Evolutionary conservation across 495 filamentous ascomycete species (phyloP).

Genomic region (Amniculicola lignicola): DNA sequence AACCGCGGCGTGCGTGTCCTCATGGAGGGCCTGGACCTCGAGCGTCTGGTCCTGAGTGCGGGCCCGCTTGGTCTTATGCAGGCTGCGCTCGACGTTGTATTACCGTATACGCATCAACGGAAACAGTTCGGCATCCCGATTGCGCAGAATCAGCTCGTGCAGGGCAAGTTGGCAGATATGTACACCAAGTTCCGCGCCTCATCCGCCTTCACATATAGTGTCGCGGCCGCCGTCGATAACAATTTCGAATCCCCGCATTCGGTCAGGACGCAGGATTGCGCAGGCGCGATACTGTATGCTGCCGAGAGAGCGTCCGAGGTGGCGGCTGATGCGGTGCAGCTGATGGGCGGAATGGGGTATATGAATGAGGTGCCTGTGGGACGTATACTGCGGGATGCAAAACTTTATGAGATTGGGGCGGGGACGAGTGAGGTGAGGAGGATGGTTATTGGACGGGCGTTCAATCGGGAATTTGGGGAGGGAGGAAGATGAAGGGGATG

Average conservation of each 20-base stretch:
- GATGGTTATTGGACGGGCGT: slow-evolving; percentile 92
- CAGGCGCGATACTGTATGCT: slow-evolving; percentile 89
- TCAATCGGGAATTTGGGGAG: slow-evolving; percentile 72
- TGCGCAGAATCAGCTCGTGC: slow-evolving; percentile 88
- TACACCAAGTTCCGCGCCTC: slow-evolving; percentile 87
- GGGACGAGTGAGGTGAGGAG: slow-evolving; percentile 91
- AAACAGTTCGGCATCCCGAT: slow-evolving; percentile 87
- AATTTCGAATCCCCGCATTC: slow-evolving; percentile 56
- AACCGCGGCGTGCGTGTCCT: slow-evolving; percentile 84
- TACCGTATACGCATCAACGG: slow-evolving; percentile 86
- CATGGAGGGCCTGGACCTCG: slow-evolving; percentile 95
- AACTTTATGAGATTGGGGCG: slow-evolving; percentile 95
- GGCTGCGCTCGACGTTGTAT: slow-evolving; percentile 76
- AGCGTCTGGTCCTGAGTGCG: slow-evolving; percentile 86
- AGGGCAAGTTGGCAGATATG: slow-evolving; percentile 95
- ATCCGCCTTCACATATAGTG: slow-evolving; percentile 56
- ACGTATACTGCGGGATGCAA: slow-evolving; percentile 78
- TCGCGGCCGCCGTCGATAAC: slow-evolving; percentile 63
- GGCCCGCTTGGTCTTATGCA: slow-evolving; percentile 96
- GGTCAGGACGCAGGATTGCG: slow-evolving; percentile 79
- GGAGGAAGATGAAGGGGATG: not conserved
- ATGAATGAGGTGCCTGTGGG: slow-evolving; percentile 92
- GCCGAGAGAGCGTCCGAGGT: slow-evolving; percentile 90
- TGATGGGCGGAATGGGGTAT: slow-evolving; percentile 94
- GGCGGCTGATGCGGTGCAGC: slow-evolving; percentile 85